These are phyloP conservation scores for Miscanthus sacchariflorus DNA, from an alignment of 202 grass and related monocot species.

Conservation along the genomic window DNA sequence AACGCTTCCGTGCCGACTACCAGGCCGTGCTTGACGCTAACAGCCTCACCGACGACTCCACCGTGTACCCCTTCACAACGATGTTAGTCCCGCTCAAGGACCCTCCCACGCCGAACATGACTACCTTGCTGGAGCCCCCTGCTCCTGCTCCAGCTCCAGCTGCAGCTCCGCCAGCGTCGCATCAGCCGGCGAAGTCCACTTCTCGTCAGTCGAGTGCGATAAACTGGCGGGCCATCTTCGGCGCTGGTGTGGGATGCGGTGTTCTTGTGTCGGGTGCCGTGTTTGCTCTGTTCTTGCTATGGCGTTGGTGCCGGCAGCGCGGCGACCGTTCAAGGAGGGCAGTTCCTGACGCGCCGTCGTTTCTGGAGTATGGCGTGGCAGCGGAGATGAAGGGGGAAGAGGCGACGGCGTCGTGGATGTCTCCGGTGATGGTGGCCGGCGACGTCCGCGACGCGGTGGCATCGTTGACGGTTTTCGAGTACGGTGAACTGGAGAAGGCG, in stretches of 20 bases:
- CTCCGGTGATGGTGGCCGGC: too few species aligned
- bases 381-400: constrained; percentile 61
- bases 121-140: background rate
- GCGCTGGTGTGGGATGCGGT: constrained; percentile 50
- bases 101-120: constrained; percentile 38
- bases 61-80: constrained; percentile 60
- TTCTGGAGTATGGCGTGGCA: background rate
- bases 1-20: constrained; percentile 42
- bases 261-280: constrained; percentile 2
- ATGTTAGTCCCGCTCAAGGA: constrained; percentile 62
- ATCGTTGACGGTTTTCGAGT: constrained; percentile 53
- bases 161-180: background rate
- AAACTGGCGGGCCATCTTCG: constrained; percentile 45
- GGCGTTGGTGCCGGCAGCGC: background rate
- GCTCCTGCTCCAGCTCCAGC: background rate
- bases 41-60: constrained; percentile 36
- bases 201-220: background rate
- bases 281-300: too few species aligned
- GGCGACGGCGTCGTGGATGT: background rate
- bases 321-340: background rate
- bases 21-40: constrained; percentile 55
- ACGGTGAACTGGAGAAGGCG: constrained; percentile 44
- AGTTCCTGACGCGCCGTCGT: background rate
- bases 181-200: background rate
- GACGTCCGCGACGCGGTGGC: constrained; percentile 41